Conservation (phyloP, 192 early-diverging fungal species). For the Backusella luteola region DNA sequence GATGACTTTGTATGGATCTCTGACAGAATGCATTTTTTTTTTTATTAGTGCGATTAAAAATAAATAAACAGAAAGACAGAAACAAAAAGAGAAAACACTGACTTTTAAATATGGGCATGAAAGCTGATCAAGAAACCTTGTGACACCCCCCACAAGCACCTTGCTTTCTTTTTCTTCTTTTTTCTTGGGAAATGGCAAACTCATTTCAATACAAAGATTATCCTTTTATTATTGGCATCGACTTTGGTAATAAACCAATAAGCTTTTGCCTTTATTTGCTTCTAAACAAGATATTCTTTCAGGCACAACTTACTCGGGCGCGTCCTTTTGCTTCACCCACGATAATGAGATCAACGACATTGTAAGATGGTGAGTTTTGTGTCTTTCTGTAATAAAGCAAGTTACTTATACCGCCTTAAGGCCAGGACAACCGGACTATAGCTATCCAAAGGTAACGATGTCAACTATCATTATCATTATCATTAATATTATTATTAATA, state of each 20-base stretch:
- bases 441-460: constrained; percentile 14
- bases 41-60: neutral
- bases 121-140: neutral
- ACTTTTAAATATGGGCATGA: neutral
- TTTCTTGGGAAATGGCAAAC: neutral
- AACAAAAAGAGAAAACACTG: neutral
- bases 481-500: too few relatives aligned
- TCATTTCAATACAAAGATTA: constrained; percentile 35
- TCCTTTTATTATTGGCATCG: constrained; percentile 49
- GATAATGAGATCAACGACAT: constrained; percentile 42
- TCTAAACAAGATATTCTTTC: neutral
- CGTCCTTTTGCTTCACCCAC: constrained; percentile 38
- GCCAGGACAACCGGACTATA: constrained; percentile 6
- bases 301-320: constrained; percentile 52
- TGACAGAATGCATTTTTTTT: constrained; percentile 2
- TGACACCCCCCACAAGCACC: neutral
- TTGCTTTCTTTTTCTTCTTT: neutral
- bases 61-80: neutral
- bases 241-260: constrained; percentile 37
- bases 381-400: neutral
- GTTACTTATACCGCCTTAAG: neutral
- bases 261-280: neutral
- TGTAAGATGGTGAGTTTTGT: constrained; percentile 35
- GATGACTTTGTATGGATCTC: constrained; percentile 28
- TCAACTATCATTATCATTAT: too few relatives aligned